Percentiles rank a stretch among this genome's conserved stretches.
These are phyloP conservation scores for Magnusiomyces sp. DNA, from an alignment of 1,139 yeast species.

Conservation along the genomic window DNA sequence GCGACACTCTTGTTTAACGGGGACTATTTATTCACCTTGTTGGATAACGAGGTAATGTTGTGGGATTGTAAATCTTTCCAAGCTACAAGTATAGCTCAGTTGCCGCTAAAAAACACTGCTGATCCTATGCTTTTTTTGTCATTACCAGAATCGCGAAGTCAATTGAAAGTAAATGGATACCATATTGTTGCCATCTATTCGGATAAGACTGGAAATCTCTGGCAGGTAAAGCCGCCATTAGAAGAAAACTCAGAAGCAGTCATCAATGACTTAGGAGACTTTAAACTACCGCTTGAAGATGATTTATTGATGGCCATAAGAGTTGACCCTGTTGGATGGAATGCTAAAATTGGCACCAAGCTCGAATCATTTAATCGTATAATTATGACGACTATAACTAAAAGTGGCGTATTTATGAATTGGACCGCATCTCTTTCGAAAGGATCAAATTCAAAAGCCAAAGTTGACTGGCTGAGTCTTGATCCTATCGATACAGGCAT, in stretches of 20 bases:
- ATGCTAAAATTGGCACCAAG: slow-evolving; percentile 31
- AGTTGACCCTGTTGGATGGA: slow-evolving; percentile 62
- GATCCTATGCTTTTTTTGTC: slow-evolving; percentile 38
- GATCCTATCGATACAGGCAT: slow-evolving; percentile 49
- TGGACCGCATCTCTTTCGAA: slow-evolving; percentile 37
- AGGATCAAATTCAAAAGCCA: slow-evolving; percentile 11
- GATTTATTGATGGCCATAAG: slow-evolving; percentile 43
- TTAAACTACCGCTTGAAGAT: slow-evolving; percentile 21
- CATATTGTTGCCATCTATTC: slow-evolving; percentile 40
- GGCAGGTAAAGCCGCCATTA: slow-evolving; percentile 12
- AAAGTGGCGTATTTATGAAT: slow-evolving; percentile 46
- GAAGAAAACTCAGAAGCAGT: background rate
- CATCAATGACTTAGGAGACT: slow-evolving; percentile 12
- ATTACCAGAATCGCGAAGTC: slow-evolving; percentile 38
- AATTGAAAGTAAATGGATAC: slow-evolving; percentile 26
- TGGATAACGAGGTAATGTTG: slow-evolving; percentile 37
- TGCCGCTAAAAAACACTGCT: slow-evolving; percentile 17
- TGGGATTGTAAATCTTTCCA: slow-evolving; percentile 49
- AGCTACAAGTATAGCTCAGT: slow-evolving; percentile 20
- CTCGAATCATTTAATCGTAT: slow-evolving; percentile 38
- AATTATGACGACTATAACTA: slow-evolving; percentile 51
- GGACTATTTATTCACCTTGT: slow-evolving; percentile 40
- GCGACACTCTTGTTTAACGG: slow-evolving; percentile 52
- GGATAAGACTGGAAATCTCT: slow-evolving; percentile 19
- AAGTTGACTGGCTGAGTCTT: slow-evolving; percentile 45